phyloP scores from a whole-genome alignment of 2,329 filamentous ascomycete species.

The Xylariaceae sp. region DNA sequence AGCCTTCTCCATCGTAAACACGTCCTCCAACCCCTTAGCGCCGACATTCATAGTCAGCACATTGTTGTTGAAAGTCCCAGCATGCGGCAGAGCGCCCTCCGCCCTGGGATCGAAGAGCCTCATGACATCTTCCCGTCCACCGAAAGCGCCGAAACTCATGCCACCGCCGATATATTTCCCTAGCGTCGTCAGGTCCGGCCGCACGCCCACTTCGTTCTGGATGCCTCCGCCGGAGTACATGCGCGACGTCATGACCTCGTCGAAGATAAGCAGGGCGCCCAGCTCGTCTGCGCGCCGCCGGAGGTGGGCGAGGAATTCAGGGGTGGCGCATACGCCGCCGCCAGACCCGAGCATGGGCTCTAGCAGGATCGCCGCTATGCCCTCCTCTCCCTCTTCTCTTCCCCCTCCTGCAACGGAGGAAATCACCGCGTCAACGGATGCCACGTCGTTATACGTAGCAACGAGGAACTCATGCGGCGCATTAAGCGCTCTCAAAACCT shows the following conservation, averaged over 20 bases:
- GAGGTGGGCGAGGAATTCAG: slow-evolving; percentile 59
- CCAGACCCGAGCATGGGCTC: slow-evolving; percentile 71
- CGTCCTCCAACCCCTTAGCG: slow-evolving; percentile 35
- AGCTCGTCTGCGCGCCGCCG: slow-evolving; percentile 53
- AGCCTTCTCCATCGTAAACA: slow-evolving; percentile 40
- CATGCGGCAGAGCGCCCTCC: slow-evolving; percentile 50
- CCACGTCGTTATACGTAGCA: slow-evolving; percentile 66
- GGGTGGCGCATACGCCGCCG: slow-evolving; percentile 59
- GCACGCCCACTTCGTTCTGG: slow-evolving; percentile 49
- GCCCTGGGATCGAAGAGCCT: slow-evolving; percentile 55
- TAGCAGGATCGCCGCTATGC: slow-evolving; percentile 68
- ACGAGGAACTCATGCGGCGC: slow-evolving; percentile 60
- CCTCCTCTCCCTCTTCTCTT: slow-evolving; percentile 36
- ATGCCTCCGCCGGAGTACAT: slow-evolving; percentile 57
- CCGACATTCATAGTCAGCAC: slow-evolving; percentile 58
- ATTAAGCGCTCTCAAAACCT: slow-evolving; percentile 23
- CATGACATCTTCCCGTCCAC: slow-evolving; percentile 67
- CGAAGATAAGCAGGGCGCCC: slow-evolving; percentile 68
- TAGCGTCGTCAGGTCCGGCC: slow-evolving; percentile 67
- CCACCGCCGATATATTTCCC: slow-evolving; percentile 74
- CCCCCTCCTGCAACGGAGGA: slow-evolving; percentile 26
- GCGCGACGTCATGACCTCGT: slow-evolving; percentile 75
- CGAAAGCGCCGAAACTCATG: slow-evolving; percentile 71
- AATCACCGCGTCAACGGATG: slow-evolving; percentile 53
- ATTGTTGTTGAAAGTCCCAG: slow-evolving; percentile 71